Evolutionary conservation across 495 filamentous ascomycete species (phyloP).

Genomic region (Penicillium crystallinum): DNA sequence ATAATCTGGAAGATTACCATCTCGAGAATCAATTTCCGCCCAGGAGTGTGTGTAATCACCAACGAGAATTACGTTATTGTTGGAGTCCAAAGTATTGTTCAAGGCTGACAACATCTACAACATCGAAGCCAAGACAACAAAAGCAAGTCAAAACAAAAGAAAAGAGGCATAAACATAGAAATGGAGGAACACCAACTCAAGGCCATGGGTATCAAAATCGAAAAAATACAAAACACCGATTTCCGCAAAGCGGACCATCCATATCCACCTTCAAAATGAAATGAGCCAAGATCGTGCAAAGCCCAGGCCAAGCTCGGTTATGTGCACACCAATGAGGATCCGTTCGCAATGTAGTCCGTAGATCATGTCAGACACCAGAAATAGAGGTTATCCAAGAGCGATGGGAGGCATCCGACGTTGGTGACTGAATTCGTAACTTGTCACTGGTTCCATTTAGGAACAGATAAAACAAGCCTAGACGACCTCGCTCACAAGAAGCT

Average conservation of each 20-base stretch:
- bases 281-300: not conserved
- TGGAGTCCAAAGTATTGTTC: not conserved
- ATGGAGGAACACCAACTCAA: slow-evolving; percentile 6
- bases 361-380: not conserved
- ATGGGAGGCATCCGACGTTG: not conserved
- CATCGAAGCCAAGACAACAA: not conserved
- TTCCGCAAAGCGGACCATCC: slow-evolving; percentile 4
- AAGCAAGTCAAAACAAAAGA: not conserved
- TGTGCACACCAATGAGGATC: not conserved
- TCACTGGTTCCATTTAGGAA: not conserved
- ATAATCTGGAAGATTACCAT: too few relatives aligned
- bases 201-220: slow-evolving; percentile 19
- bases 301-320: not conserved
- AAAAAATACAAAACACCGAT: slow-evolving; percentile 13
- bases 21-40: too few relatives aligned
- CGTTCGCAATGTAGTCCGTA: slow-evolving; percentile 1
- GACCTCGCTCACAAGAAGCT: slow-evolving; percentile 32
- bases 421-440: not conserved
- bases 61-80: too few relatives aligned
- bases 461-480: not conserved
- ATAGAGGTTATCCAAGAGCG: not conserved
- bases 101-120: too few relatives aligned
- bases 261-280: slow-evolving; percentile 1
- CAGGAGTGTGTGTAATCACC: too few relatives aligned
- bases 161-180: not conserved